A percentile compares a stretch with the other conserved stretches of the same genome.
These are phyloP conservation scores for Colletotrichum spaethianum DNA, from an alignment of 2,329 filamentous ascomycete species.

Conservation along the genomic window DNA sequence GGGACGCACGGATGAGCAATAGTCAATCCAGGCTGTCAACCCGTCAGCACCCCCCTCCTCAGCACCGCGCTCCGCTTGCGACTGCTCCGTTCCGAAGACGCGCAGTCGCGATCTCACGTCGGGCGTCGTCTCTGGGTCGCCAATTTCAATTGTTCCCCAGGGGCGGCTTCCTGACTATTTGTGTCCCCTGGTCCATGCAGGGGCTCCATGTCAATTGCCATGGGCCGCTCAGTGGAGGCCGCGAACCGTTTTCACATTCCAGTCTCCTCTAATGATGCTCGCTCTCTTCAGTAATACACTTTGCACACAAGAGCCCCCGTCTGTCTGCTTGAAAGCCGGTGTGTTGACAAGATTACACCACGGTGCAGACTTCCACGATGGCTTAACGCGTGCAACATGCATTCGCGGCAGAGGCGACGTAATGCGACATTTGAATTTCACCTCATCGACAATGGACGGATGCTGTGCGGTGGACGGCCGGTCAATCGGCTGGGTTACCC, in stretches of 20 bases:
- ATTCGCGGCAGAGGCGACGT: slow-evolving; percentile 19
- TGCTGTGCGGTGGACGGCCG: background rate
- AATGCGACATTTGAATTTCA: slow-evolving; percentile 16
- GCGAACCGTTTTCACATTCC: slow-evolving; percentile 36
- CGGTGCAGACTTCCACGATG: slow-evolving; percentile 12
- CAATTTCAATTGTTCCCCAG: slow-evolving; percentile 32
- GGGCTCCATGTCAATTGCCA: slow-evolving; percentile 20
- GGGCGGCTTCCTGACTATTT: slow-evolving; percentile 19
- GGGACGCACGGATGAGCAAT: slow-evolving; percentile 19
- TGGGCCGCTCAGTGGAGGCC: slow-evolving; percentile 7
- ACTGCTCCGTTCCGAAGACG: slow-evolving; percentile 2
- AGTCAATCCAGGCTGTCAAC: slow-evolving; percentile 15
- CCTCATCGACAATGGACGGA: background rate
- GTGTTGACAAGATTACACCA: slow-evolving; percentile 11
- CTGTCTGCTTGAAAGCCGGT: background rate
- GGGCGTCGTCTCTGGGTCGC: slow-evolving; percentile 26
- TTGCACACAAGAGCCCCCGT: background rate
- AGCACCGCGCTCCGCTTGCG: background rate
- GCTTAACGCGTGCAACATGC: slow-evolving; percentile 19
- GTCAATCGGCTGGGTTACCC: too few relatives aligned
- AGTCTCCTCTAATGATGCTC: slow-evolving; percentile 22
- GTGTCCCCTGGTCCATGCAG: slow-evolving; percentile 14
- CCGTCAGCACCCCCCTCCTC: slow-evolving; percentile 2
- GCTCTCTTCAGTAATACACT: background rate
- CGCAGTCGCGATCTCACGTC: slow-evolving; percentile 10